Base-by-base conservation (phyloP, 1,139 yeast species). In the Tardiomyces depauwii region DNA sequence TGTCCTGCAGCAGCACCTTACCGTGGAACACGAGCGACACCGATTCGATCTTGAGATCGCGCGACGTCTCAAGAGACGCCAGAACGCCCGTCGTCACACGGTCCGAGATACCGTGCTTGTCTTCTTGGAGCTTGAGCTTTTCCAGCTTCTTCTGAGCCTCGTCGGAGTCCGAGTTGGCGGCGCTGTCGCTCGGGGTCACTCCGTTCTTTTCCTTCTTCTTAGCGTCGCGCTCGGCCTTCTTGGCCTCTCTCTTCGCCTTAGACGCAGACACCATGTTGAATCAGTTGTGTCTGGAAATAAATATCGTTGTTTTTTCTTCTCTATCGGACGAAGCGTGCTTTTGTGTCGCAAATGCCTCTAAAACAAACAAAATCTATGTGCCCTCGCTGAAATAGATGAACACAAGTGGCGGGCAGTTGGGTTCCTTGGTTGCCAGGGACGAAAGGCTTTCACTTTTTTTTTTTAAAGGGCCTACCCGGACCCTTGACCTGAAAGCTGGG, bases 81-180 rank as follows among this genome's bases (percentile, higher is more conserved):
- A 91, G 74, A 47, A 93, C 98, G 74, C 98, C 99, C 41, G 98
- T 91, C 57, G 93, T 85, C 54, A 91, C 98, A 74, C 98, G 86
- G 68, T 91, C 99, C 42, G 96, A 86, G 50, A 91, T 65, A 58
- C 97, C 97, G 60, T 88, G 82, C 63, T 85, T 82, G 67, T 91
- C 97, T 63, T 85, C 82, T 70, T 91, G 98, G 62, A 89, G 72
- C 68, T 89, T 89, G 70, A 91, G 75, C 68, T 86, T 82, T 53
- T 82, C 86, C 63, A 91, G 79, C 65, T 80, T 86, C 53, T 82
- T 77, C 44, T 87, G 82, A 41, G 83, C 78, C 43, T 55, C 62
- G 50, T 78, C 88, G 46, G 71, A 79, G 27, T 67, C 78, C 30
- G 49, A 60, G 41, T 55, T 65, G 30, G 60, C 55, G 44, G 70